phyloP scores from a whole-genome alignment of 495 filamentous ascomycete species.

The Penicillium maclennaniae region DNA sequence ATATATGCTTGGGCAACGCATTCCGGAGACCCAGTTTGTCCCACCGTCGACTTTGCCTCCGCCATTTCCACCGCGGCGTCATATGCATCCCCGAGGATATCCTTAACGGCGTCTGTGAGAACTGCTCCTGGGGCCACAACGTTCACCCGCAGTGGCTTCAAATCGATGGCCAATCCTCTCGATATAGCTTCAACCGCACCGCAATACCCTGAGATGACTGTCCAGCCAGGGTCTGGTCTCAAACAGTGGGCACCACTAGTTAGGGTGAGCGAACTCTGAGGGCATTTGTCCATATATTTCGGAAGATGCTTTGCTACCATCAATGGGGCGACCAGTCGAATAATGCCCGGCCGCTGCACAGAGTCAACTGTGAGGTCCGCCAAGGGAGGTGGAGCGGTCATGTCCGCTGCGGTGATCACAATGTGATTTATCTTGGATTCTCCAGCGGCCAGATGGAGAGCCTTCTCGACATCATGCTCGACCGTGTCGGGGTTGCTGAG shows the following conservation, averaged over 20 bases:
- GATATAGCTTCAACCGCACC: conserved; percentile 41
- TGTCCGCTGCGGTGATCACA: conserved; percentile 57
- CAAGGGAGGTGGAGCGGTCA: conserved; percentile 31
- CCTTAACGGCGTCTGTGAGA: conserved; percentile 48
- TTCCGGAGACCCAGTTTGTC: conserved; percentile 45
- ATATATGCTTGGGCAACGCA: conserved; percentile 64
- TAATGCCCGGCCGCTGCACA: conserved; percentile 36
- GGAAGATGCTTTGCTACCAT: conserved; percentile 50
- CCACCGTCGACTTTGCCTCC: conserved; percentile 33
- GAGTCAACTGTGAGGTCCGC: conserved; percentile 33
- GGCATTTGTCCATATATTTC: conserved; percentile 36
- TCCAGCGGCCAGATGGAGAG: conserved; percentile 39
- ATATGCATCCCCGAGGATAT: conserved; percentile 21
- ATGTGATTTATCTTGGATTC: conserved; percentile 52
- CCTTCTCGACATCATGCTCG: too few relatives aligned
- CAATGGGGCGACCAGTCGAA: conserved; percentile 51
- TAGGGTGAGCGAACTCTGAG: conserved; percentile 44
- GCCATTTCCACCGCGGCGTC: conserved; percentile 23
- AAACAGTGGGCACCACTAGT: conserved; percentile 48
- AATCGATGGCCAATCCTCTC: conserved; percentile 52
- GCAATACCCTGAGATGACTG: conserved; percentile 40
- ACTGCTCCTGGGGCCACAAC: conserved; percentile 53
- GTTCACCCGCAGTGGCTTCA: conserved; percentile 60
- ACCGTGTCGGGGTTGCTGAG: too few relatives aligned
- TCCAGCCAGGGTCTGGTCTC: conserved; percentile 30